phyloP scores from a whole-genome alignment of 176 grass and related monocot genomes.

The Musa schizocarpa region DNA sequence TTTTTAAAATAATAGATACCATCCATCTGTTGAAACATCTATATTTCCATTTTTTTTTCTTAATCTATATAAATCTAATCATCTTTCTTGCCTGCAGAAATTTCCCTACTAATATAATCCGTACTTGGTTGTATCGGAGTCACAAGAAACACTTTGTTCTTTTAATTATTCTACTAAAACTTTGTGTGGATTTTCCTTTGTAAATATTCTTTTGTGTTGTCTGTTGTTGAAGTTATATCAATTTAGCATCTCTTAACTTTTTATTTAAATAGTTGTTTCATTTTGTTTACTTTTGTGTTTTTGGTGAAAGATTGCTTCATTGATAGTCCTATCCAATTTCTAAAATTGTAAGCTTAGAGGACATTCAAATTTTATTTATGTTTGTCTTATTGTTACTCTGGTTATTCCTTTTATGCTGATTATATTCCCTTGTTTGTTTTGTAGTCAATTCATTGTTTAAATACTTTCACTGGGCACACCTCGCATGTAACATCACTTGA shows the following conservation, averaged over 20 bases:
- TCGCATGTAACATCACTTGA: conserved; percentile 66
- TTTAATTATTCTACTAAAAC: neutral
- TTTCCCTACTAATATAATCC: no score
- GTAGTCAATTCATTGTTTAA: conserved; percentile 40
- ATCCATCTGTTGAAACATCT: no score
- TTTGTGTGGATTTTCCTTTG: neutral
- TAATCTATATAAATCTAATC: neutral
- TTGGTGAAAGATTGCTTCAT: neutral
- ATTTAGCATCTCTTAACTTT: neutral
- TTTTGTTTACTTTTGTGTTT: neutral
- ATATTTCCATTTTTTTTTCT: neutral
- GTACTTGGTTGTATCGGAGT: no score
- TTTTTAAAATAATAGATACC: no score
- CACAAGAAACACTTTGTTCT: neutral
- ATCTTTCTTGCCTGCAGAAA: no score
- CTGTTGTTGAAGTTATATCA: neutral
- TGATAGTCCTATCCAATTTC: no score
- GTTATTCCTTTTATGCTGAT: conserved; percentile 1
- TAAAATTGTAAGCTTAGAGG: neutral
- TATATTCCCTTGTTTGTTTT: conserved; percentile 13
- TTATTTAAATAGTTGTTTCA: neutral
- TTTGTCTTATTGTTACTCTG: neutral
- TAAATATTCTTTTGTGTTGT: neutral
- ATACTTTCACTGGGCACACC: conserved; percentile 43
- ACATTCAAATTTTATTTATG: neutral